Base-by-base conservation (phyloP, 2,329 filamentous ascomycete genomes). In the Trichophyton mentagrophytes region DNA sequence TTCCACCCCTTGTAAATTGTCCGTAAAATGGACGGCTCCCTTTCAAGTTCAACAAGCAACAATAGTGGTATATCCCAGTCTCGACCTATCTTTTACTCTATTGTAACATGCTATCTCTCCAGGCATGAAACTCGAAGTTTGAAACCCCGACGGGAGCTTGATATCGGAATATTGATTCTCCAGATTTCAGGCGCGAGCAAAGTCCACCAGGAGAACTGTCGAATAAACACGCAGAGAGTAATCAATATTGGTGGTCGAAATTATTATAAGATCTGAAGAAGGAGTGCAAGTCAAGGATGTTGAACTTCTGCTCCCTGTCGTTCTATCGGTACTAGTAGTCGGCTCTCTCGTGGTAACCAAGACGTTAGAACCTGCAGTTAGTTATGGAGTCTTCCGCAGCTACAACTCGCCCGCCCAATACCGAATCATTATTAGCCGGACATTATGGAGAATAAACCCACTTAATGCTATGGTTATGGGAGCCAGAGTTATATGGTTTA, bases 1-100 rank as follows among this genome's bases (percentile, higher is more conserved):
- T 76, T 60, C 55, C 55, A 57, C 55, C 36, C 55, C 13, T 15
- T 27, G 20, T 51, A 22, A 15, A 5, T 9, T 13, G 11, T 3
- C 33, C 33, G 46, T 2, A 20, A 25, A 51, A 27, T 5, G 9
- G 20, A 11, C 3, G 20, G 3, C 20, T 51, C 46, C 22, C 46
- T 15, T 49, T 27, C 20, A 13, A 51, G 22, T 13, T n/a, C 5
- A 27, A 51, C 8, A 27, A 9, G n/a, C 20, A 25, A 11, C 11
- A 15, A 25, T 4, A 30, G 46, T 15, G 11, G 11, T 51, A 15
- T 51, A 51, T 51, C 8, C 11, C 5, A 9, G 13, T 20, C n/a
- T 22, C 8, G 44, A 17, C 8, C 2, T 30, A n/a, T 27, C 8
- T 30, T 30, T 27, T 25, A 51, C n/a, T 20, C 9, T 22, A 20